Conservation (phyloP, 176 grass and related monocot genomes). For the Rhynchospora tenuis region DNA sequence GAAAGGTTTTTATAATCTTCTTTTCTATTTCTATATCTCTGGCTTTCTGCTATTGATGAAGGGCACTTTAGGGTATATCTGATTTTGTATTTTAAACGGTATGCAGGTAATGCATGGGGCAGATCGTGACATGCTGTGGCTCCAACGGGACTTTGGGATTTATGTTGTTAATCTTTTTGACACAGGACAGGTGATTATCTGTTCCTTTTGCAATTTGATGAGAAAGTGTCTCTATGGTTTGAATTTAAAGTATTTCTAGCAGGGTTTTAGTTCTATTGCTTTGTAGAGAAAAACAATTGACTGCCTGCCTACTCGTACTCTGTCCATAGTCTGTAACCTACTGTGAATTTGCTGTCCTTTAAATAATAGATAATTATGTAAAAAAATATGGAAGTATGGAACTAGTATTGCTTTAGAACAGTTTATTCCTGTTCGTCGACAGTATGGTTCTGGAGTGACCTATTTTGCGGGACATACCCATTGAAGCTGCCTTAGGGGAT, state of each 20-base stretch:
- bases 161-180: conserved; percentile 96
- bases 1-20: conserved; percentile 52
- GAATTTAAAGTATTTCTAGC: background rate
- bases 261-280: background rate
- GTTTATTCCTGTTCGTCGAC: background rate
- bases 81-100: background rate
- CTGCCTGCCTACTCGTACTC: background rate
- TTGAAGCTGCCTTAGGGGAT: background rate
- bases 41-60: conserved; percentile 10
- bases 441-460: background rate
- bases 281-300: background rate
- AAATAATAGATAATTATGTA: background rate
- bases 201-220: conserved; percentile 19
- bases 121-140: conserved; percentile 94
- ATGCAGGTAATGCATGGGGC: conserved; percentile 91
- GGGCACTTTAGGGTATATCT: conserved; percentile 10
- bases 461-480: background rate
- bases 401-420: background rate
- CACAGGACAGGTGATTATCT: conserved; percentile 76
- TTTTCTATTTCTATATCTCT: conserved; percentile 10
- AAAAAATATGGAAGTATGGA: background rate
- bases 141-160: conserved; percentile 82
- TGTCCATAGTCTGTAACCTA: background rate
- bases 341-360: background rate
- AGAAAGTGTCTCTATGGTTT: conserved; percentile 10